Evolutionary conservation across 352 stramenopile genomes (phyloP), one percentile per base, ranked within the genome.

Genomic region (Globisporangium paddicum): DNA sequence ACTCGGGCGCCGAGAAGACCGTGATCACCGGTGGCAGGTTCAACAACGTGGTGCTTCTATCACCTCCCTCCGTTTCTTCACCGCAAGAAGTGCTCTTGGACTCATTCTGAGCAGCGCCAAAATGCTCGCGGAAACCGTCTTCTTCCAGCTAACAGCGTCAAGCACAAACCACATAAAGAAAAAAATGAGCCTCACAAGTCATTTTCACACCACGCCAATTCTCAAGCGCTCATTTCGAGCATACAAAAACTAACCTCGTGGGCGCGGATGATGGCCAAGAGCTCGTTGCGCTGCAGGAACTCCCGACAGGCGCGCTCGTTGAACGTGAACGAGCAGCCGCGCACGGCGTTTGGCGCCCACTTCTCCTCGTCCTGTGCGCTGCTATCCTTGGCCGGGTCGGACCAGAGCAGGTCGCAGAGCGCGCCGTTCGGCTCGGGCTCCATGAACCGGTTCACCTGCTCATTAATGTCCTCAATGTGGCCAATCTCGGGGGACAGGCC

Each of bases 351-450:
- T 30, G 76, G 75, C 5, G 58, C 71, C 73, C 82, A 94, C 23
- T 78, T 61, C 2, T 79, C 62, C 21, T 70, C 61, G 41, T 89
- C 69, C 13, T 67, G 47, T 5, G 60, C 54, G 26, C 14, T 37
- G 8, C 66, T 55, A 4, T 85, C 75, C 67, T 98, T 99, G 51
- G 98, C 96, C 40, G 98, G 98, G 70, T 99, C 98, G n/a, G 95
- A 95, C 98, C 98, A 99, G 35, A 99, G 77, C 60, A 99, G 79
- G 74, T 99, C 98, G 67, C 98, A 99, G 18, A 99, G 69, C 19
- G 98, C 78, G 48, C 97, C 84, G n/a, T 71, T 86, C 7, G 80
- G 79, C 55, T 90, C 81, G 6, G 82, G 82, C 52, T 94, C 84
- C 60, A 88, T 79, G 61, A 92, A 92, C 19, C 82, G 82, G 55